These are phyloP conservation scores for Suillus weaverae DNA, from an alignment of 768 basidiomycete species.

Conservation along the genomic window DNA sequence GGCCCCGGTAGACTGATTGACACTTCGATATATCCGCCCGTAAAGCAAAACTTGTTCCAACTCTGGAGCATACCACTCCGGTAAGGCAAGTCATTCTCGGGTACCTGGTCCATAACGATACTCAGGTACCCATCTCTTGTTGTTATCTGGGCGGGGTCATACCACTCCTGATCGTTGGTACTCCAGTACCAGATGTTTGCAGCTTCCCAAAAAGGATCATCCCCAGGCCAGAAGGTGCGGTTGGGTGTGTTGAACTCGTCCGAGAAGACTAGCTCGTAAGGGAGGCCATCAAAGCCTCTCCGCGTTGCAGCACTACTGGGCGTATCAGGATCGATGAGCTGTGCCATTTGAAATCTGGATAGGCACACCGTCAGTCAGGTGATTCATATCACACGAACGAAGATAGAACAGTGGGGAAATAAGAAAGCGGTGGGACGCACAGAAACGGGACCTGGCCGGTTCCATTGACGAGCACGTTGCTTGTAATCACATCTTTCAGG, in stretches of 20 bases:
- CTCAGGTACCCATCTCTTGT: conserved; percentile 67
- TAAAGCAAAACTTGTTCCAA: conserved; percentile 92
- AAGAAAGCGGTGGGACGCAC: conserved; percentile 24
- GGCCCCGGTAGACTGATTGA: conserved; percentile 58
- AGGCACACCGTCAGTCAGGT: background rate
- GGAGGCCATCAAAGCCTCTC: conserved; percentile 69
- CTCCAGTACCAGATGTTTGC: conserved; percentile 72
- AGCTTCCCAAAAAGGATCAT: conserved; percentile 73
- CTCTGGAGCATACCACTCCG: conserved; percentile 80
- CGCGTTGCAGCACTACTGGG: conserved; percentile 57
- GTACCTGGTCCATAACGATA: conserved; percentile 62
- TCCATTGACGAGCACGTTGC: conserved; percentile 65
- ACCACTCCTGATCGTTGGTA: conserved; percentile 76
- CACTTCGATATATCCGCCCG: conserved; percentile 74
- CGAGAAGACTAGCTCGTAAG: conserved; percentile 66
- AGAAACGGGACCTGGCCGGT: conserved; percentile 68
- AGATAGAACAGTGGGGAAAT: background rate
- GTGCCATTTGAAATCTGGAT: conserved; percentile 44
- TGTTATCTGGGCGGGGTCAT: conserved; percentile 64
- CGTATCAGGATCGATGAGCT: conserved; percentile 70
- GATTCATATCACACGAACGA: conserved; percentile 12
- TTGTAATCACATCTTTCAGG: conserved; percentile 48
- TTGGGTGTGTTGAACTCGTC: conserved; percentile 64
- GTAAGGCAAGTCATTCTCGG: conserved; percentile 59
- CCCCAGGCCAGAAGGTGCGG: conserved; percentile 54